Percentiles rank a stretch among this genome's conserved stretches.
Evolutionary conservation across 192 early-diverging fungal genomes (phyloP).

Genomic region (Haplosporangium gracile): DNA sequence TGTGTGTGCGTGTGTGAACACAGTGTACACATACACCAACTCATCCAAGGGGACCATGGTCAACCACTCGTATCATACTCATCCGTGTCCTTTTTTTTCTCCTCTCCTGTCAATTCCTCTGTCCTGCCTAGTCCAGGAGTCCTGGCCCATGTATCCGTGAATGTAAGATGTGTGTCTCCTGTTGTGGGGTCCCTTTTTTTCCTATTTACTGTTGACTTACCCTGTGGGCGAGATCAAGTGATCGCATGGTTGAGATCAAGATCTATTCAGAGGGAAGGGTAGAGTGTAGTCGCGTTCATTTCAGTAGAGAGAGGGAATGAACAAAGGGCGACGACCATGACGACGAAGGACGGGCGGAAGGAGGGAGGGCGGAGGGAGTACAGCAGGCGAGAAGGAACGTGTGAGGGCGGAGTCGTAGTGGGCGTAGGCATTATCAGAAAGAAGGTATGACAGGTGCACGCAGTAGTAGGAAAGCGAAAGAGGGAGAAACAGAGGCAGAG

Average conservation of each 20-base stretch:
- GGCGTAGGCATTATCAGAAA: neutral
- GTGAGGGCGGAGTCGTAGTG: neutral
- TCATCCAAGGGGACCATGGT: neutral
- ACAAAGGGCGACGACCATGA: neutral
- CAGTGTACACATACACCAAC: neutral
- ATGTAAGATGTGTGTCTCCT: neutral
- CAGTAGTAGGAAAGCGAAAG: neutral
- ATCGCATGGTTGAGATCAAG: slow-evolving; percentile 54
- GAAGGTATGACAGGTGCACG: neutral
- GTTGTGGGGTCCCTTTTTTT: neutral
- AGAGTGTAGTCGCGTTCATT: neutral
- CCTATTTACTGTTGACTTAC: slow-evolving; percentile 14
- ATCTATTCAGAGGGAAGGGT: slow-evolving; percentile 21
- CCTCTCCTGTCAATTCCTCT: neutral
- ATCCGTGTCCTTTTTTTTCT: neutral
- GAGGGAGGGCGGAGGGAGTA: neutral
- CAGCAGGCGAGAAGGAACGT: neutral
- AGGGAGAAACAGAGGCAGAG: neutral
- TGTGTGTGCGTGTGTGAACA: neutral
- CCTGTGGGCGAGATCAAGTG: slow-evolving; percentile 47
- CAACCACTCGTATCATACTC: neutral
- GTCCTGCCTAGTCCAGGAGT: neutral
- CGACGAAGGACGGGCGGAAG: too few relatives aligned
- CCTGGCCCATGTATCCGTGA: neutral
- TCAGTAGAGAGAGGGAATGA: neutral